phyloP scores from a whole-genome alignment of 169 alveolate species.

The Babesia sp. region DNA sequence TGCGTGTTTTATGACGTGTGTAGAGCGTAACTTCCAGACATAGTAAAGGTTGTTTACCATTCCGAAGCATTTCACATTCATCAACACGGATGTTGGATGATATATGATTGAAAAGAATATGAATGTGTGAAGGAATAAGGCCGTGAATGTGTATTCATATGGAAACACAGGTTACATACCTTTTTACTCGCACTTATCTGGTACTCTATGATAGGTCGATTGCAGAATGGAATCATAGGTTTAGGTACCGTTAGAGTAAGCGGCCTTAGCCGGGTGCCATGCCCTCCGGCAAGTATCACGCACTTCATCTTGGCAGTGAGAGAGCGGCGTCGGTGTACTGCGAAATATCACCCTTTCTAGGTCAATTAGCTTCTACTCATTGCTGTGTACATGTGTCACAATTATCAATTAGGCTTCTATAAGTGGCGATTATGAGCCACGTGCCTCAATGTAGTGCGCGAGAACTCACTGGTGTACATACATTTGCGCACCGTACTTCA shows the following conservation, averaged over 20 bases:
- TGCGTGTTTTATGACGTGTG: conserved; percentile 24
- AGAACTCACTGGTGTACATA: too few relatives aligned
- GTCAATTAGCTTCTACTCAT: background rate
- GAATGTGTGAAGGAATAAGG: background rate
- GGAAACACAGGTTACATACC: conserved; percentile 30
- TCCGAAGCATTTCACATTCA: too few relatives aligned
- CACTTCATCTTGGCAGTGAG: conserved; percentile 88
- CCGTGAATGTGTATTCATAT: background rate
- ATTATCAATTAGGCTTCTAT: background rate
- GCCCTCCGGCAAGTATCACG: conserved; percentile 96
- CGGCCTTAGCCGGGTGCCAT: conserved; percentile 98
- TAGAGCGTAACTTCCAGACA: too few relatives aligned
- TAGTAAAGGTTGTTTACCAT: too few relatives aligned
- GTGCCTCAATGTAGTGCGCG: background rate
- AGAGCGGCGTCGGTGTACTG: background rate
- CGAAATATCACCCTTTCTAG: background rate
- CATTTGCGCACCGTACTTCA: too few relatives aligned
- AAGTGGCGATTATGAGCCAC: background rate
- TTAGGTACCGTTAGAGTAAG: conserved; percentile 95
- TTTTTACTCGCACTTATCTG: conserved; percentile 75
- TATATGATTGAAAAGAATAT: background rate
- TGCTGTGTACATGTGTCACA: background rate
- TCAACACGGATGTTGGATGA: too few relatives aligned
- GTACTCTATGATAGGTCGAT: conserved; percentile 91
- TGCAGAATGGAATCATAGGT: conserved; percentile 94